Percentiles rank a stretch among this genome's conserved stretches.
phyloP scores from a whole-genome alignment of 352 stramenopile species.

The Peronosclerospora sorghi region DNA sequence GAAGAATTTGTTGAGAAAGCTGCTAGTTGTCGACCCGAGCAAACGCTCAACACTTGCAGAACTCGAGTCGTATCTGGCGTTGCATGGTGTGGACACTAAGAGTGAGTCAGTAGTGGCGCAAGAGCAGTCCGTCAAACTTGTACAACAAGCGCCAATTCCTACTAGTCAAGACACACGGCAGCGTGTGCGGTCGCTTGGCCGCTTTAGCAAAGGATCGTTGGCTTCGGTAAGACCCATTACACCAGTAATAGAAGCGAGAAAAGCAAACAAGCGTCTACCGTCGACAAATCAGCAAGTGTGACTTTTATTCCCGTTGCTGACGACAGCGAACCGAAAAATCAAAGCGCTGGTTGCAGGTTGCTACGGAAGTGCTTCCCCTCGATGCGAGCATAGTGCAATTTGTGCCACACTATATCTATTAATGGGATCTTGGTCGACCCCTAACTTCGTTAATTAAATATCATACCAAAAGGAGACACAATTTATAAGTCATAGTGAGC shows the following conservation, averaged over 20 bases:
- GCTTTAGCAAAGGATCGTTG: conserved; percentile 16
- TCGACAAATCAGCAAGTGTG: conserved; percentile 6
- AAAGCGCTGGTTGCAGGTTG: conserved; percentile 9
- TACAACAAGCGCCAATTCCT: not conserved
- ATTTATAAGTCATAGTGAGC: too few relatives aligned
- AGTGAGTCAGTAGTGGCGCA: not conserved
- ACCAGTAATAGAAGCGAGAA: conserved; percentile 11
- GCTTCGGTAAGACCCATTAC: conserved; percentile 14
- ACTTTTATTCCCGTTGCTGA: conserved; percentile 2
- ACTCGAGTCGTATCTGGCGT: conserved; percentile 32
- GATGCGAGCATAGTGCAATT: conserved; percentile 8
- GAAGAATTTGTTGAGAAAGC: conserved; percentile 37
- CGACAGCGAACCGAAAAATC: conserved; percentile 9
- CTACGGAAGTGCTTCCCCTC: conserved; percentile 20
- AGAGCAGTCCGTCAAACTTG: conserved; percentile 1
- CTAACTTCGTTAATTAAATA: too few relatives aligned
- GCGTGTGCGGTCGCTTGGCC: conserved; percentile 13
- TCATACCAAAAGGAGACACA: too few relatives aligned
- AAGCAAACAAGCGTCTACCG: conserved; percentile 16
- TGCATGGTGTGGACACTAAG: conserved; percentile 8
- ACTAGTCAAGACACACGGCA: conserved; percentile 9
- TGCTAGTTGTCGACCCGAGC: conserved; percentile 42
- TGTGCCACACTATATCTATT: conserved; percentile 19
- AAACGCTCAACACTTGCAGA: conserved; percentile 29
- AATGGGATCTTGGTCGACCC: not conserved